Percentiles rank a stretch among this genome's conserved stretches.
phyloP scores from a whole-genome alignment of 352 stramenopile genomes.

The Globisporangium yorkense region DNA sequence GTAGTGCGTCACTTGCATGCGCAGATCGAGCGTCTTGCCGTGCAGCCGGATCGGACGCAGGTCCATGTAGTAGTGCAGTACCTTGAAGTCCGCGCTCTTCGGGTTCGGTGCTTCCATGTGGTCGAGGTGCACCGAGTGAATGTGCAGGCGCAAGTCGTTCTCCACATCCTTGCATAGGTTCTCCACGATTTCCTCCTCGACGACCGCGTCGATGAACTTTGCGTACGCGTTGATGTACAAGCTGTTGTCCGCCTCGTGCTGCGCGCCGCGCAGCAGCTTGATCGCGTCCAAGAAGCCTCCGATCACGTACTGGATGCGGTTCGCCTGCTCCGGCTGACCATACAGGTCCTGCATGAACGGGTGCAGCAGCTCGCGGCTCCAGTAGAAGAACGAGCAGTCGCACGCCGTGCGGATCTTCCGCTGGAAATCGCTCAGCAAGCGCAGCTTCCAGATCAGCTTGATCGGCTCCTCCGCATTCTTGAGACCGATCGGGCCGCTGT shows the following conservation, averaged over 20 bases:
- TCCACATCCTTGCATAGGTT: slow-evolving; percentile 92
- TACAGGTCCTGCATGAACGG: slow-evolving; percentile 85
- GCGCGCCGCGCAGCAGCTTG: slow-evolving; percentile 61
- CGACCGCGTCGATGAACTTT: slow-evolving; percentile 75
- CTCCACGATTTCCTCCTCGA: slow-evolving; percentile 84
- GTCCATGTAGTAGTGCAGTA: slow-evolving; percentile 82
- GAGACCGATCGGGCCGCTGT: slow-evolving; percentile 33
- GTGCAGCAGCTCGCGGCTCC: slow-evolving; percentile 86
- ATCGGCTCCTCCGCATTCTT: slow-evolving; percentile 69
- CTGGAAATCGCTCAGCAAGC: slow-evolving; percentile 86
- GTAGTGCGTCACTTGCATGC: slow-evolving; percentile 86
- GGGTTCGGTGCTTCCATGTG: slow-evolving; percentile 85
- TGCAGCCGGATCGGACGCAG: slow-evolving; percentile 87
- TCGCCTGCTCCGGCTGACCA: slow-evolving; percentile 66
- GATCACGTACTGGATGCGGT: slow-evolving; percentile 80
- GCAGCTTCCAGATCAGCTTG: slow-evolving; percentile 83
- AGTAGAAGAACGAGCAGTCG: slow-evolving; percentile 93
- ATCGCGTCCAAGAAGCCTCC: slow-evolving; percentile 76
- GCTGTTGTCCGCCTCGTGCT: slow-evolving; percentile 70
- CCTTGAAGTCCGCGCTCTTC: slow-evolving; percentile 77
- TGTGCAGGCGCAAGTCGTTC: slow-evolving; percentile 88
- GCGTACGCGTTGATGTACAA: slow-evolving; percentile 67
- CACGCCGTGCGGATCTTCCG: slow-evolving; percentile 78
- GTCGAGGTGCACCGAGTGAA: slow-evolving; percentile 84
- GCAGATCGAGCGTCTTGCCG: slow-evolving; percentile 81